Evolutionary conservation across 2,329 filamentous ascomycete species (phyloP).

Genomic region (Aspergillus sp.): DNA sequence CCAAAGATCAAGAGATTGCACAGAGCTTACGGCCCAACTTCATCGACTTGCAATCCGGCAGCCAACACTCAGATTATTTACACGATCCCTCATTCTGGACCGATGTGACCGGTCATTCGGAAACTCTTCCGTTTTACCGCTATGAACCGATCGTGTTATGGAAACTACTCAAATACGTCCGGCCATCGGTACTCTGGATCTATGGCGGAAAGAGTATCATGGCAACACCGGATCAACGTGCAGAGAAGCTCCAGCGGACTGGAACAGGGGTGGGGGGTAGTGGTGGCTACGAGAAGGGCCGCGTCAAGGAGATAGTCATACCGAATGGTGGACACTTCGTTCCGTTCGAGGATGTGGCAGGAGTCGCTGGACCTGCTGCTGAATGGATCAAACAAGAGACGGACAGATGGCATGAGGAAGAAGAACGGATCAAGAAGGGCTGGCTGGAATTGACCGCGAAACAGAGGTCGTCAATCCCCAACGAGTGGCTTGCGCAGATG

Average conservation of each 20-base stretch:
- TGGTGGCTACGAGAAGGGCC: background rate
- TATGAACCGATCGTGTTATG: background rate
- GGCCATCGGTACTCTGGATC: constrained; percentile 9
- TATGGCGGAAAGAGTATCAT: background rate
- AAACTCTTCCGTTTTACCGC: constrained; percentile 3
- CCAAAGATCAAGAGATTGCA: constrained; percentile 74
- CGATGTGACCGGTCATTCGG: background rate
- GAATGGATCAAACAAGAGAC: background rate
- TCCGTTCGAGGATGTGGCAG: constrained; percentile 4
- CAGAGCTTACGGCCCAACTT: constrained; percentile 35
- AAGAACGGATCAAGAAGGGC: background rate
- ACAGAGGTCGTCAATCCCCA: background rate
- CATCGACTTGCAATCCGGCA: background rate
- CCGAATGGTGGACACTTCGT: background rate
- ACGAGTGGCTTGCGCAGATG: background rate
- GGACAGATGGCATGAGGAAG: background rate
- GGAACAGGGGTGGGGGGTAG: constrained; percentile 7
- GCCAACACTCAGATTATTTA: background rate
- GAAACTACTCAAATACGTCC: background rate
- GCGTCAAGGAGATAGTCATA: background rate
- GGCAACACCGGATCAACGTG: background rate
- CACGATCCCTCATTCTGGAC: background rate
- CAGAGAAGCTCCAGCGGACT: background rate
- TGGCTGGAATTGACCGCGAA: background rate
- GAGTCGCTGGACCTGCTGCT: background rate